A percentile compares a stretch with the other conserved stretches of the same genome.
Conservation (phyloP, 176 grass and related monocot genomes). For the Oryza australiensis region DNA sequence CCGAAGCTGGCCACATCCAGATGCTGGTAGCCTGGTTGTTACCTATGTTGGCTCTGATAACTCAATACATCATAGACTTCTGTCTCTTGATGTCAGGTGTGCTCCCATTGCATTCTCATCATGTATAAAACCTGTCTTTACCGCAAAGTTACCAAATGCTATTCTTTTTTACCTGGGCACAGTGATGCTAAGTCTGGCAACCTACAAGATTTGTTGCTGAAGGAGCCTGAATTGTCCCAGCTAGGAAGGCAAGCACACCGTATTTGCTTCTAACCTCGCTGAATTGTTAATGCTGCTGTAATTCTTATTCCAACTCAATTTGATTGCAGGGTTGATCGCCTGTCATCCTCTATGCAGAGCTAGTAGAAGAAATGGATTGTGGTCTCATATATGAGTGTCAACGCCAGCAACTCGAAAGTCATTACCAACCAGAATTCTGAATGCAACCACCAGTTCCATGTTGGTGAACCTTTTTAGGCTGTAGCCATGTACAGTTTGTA, state of each 20-base stretch:
- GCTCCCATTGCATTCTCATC: neutral
- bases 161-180: slow-evolving; percentile 22
- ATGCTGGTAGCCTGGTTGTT: slow-evolving; percentile 78
- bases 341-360: slow-evolving; percentile 20
- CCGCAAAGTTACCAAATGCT: slow-evolving; percentile 2
- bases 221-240: slow-evolving; percentile 74
- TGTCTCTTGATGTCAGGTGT: slow-evolving; percentile 69
- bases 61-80: slow-evolving; percentile 66
- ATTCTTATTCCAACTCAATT: slow-evolving; percentile 35
- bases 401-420: neutral
- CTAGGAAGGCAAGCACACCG: slow-evolving; percentile 57
- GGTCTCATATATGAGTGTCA: neutral
- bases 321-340: slow-evolving; percentile 58
- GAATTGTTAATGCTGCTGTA: neutral
- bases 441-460: neutral
- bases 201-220: slow-evolving; percentile 79
- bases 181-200: slow-evolving; percentile 48
- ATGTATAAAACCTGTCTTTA: neutral
- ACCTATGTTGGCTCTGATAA: slow-evolving; percentile 66
- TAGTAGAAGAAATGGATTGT: neutral
- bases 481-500: slow-evolving; percentile 35
- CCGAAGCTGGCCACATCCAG: slow-evolving; percentile 93
- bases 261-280: neutral
- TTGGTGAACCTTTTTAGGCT: neutral
- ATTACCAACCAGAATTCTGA: neutral